Conservation (phyloP, 2,329 filamentous ascomycete species). For the Harringtonia lauricola region DNA sequence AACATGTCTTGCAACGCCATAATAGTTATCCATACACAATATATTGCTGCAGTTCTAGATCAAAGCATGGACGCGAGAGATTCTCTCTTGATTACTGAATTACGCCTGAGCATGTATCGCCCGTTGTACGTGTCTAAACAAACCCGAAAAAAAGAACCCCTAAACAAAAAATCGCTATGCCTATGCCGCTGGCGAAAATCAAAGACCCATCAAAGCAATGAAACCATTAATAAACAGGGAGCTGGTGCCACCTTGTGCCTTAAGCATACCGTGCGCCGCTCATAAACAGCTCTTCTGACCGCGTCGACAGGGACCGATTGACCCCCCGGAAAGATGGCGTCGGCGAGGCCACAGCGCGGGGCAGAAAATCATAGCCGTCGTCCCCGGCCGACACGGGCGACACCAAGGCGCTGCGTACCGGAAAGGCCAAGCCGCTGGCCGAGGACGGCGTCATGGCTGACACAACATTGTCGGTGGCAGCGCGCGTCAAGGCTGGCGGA, state of each 20-base stretch:
- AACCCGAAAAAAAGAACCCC: background rate
- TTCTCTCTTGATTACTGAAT: no score
- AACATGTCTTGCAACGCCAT: no score
- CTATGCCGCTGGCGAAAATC: background rate
- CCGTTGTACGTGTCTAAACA: no score
- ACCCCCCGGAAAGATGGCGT: no score
- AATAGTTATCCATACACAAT: no score
- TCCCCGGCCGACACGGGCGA: conserved; percentile 8
- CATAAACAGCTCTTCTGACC: conserved; percentile 30
- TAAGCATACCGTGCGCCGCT: conserved; percentile 12
- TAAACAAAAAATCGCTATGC: background rate
- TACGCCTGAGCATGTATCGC: no score
- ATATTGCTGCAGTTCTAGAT: no score
- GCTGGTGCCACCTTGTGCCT: background rate
- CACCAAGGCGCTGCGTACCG: background rate
- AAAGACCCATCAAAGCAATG: background rate
- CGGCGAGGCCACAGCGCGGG: no score
- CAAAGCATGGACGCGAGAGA: no score
- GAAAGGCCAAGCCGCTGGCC: background rate
- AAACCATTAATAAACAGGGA: background rate
- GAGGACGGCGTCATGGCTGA: conserved; percentile 25
- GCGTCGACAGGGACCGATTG: conserved; percentile 25
- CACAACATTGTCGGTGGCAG: conserved; percentile 14
- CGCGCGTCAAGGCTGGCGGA: background rate
- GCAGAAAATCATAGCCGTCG: no score